These are phyloP conservation scores for Lomentospora prolificans DNA, from an alignment of 2,329 filamentous ascomycete genomes.

Conservation along the genomic window DNA sequence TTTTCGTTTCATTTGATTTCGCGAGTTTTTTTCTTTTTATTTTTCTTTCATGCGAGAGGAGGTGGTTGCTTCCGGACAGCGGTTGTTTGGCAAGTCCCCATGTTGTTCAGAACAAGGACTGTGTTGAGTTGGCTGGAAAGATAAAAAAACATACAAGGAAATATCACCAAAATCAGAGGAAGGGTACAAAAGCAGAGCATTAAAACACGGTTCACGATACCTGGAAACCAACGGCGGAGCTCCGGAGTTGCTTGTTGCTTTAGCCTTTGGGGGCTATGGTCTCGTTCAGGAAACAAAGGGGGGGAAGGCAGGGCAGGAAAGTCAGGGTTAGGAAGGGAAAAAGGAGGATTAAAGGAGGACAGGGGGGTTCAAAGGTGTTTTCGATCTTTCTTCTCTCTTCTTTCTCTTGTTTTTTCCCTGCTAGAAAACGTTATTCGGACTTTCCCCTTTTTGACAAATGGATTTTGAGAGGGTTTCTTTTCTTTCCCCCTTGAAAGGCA, in stretches of 20 bases:
- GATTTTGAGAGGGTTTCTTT: constrained; percentile 8
- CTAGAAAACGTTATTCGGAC: constrained; percentile 4
- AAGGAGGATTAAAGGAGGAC: constrained; percentile 6
- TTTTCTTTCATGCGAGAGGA: constrained; percentile 19
- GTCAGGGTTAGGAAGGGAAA: constrained; percentile 1
- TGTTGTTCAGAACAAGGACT: constrained; percentile 6
- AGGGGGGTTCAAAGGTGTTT: constrained; percentile 11
- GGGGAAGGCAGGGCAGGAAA: background rate
- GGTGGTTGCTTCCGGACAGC: constrained; percentile 9
- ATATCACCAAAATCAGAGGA: constrained; percentile 7
- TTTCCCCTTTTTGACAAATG: background rate
- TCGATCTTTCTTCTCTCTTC: constrained; percentile 12
- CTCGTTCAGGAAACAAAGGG: constrained; percentile 1
- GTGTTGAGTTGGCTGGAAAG: constrained; percentile 25
- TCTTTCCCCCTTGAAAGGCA: constrained; percentile 8
- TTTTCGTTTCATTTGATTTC: constrained; percentile 11
- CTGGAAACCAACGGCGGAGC: constrained; percentile 5
- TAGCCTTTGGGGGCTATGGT: constrained; percentile 1
- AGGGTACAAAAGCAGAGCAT: constrained; percentile 11
- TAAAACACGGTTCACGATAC: constrained; percentile 7
- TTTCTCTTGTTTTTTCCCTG: constrained; percentile 14
- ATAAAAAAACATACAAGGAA: constrained; percentile 20
- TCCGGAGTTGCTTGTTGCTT: constrained; percentile 6
- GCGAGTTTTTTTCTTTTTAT: constrained; percentile 12
- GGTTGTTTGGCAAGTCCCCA: constrained; percentile 23